phyloP scores from a whole-genome alignment of 129 eudicot genomes.

The Artemisia annua region DNA sequence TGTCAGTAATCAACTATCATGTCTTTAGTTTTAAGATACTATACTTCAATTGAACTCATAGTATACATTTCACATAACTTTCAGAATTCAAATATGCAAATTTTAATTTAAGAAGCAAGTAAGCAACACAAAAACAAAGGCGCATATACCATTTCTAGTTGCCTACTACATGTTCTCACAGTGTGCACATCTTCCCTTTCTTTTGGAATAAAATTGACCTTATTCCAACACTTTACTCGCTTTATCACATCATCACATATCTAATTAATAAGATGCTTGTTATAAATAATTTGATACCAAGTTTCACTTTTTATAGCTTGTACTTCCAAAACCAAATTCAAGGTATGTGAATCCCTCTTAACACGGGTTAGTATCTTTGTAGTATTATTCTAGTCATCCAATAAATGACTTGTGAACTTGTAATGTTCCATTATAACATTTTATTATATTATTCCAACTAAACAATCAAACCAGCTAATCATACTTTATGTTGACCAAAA shows the following conservation, averaged over 20 bases:
- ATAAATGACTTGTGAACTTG: constrained; percentile 37
- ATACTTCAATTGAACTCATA: too few species aligned
- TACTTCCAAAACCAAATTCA: not conserved
- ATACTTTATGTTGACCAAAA: constrained; percentile 31
- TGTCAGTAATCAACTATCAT: too few species aligned
- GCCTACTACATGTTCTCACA: constrained; percentile 16
- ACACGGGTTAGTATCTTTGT: constrained; percentile 25
- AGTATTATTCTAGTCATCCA: constrained; percentile 16
- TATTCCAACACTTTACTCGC: constrained; percentile 7
- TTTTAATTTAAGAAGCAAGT: not conserved
- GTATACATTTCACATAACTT: too few species aligned
- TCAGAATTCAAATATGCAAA: not conserved
- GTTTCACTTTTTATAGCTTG: not conserved
- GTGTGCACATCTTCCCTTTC: constrained; percentile 25
- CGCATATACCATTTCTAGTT: not conserved
- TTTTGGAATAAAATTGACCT: not conserved
- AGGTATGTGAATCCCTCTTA: constrained; percentile 23
- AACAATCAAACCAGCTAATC: constrained; percentile 10
- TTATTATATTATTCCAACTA: constrained; percentile 1
- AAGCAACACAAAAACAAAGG: not conserved
- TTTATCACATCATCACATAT: not conserved
- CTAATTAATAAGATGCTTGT: not conserved
- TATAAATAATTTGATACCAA: not conserved
- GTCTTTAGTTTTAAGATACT: too few species aligned
- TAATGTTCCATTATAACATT: constrained; percentile 28